phyloP scores from a whole-genome alignment of 208 protist species.

The Crithidia brevicula region DNA sequence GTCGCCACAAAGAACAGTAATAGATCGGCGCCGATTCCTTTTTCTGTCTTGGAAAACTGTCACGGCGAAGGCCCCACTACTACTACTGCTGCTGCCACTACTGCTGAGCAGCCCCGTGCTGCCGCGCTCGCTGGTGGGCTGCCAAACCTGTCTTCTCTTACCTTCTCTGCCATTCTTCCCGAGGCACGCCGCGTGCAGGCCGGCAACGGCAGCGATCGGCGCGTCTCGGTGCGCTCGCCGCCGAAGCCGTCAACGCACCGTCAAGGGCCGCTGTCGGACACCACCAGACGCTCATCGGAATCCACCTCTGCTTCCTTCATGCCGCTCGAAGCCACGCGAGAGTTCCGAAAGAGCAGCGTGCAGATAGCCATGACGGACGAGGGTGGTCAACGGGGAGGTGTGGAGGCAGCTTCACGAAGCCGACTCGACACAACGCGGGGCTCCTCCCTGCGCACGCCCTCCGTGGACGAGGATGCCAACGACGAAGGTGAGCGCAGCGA shows the following conservation, averaged over 20 bases:
- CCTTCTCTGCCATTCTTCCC: neutral
- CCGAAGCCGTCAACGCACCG: neutral
- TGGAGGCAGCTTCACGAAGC: neutral
- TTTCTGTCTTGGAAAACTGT: no score
- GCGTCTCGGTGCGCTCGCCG: no score
- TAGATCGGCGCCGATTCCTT: no score
- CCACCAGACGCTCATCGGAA: neutral
- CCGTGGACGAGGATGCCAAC: neutral
- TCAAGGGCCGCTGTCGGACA: no score
- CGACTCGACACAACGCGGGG: neutral
- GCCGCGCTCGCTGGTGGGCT: neutral
- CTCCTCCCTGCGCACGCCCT: neutral
- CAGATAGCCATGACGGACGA: neutral
- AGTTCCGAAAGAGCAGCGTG: neutral
- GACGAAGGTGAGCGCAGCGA: neutral
- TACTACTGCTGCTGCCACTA: neutral
- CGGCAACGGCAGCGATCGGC: no score
- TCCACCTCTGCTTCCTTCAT: neutral
- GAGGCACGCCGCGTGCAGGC: neutral
- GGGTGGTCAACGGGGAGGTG: neutral
- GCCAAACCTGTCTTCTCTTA: neutral
- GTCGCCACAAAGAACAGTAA: neutral
- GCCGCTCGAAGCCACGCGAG: neutral
- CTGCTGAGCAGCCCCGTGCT: neutral
- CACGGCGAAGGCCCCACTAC: neutral